phyloP scores from a whole-genome alignment of 139 green algal species.

The Chlamydomonas sphaeroides region DNA sequence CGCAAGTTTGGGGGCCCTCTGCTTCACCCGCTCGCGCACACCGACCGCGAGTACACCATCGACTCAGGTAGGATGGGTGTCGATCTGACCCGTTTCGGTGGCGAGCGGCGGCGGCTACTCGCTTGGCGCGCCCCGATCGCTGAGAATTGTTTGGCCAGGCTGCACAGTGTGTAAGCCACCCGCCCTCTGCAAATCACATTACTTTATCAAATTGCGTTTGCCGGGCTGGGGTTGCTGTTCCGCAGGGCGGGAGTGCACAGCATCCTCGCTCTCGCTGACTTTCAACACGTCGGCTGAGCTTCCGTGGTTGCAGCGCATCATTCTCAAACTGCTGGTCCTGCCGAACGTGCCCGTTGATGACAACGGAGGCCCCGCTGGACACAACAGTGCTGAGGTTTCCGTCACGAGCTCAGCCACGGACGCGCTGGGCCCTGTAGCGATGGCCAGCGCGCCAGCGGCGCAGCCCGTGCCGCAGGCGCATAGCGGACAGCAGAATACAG shows the following conservation, averaged over 20 bases:
- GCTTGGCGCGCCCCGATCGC: not conserved
- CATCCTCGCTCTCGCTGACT: conserved; percentile 13
- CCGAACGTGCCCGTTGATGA: conserved; percentile 33
- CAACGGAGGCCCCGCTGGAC: not conserved
- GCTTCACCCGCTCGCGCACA: conserved; percentile 14
- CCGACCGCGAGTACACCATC: conserved; percentile 28
- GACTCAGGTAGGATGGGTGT: not conserved
- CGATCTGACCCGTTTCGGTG: not conserved
- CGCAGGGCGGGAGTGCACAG: conserved; percentile 11
- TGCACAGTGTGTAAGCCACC: no score
- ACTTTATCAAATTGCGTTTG: not conserved
- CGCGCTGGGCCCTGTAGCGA: not conserved
- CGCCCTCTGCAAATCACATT: no score
- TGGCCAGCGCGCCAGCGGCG: conserved; percentile 12
- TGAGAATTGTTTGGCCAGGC: no score
- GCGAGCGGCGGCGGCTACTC: not conserved
- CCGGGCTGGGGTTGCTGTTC: no score
- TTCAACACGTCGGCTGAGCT: conserved; percentile 25
- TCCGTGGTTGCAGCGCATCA: conserved; percentile 35
- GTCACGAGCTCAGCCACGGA: not conserved
- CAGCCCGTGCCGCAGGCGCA: conserved; percentile 25
- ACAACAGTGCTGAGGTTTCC: not conserved
- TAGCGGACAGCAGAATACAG: not conserved
- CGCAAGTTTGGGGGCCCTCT: not conserved
- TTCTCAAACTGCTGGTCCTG: conserved; percentile 16